phyloP scores from a whole-genome alignment of 805 yeast species.

The Myxozyma udenii region DNA sequence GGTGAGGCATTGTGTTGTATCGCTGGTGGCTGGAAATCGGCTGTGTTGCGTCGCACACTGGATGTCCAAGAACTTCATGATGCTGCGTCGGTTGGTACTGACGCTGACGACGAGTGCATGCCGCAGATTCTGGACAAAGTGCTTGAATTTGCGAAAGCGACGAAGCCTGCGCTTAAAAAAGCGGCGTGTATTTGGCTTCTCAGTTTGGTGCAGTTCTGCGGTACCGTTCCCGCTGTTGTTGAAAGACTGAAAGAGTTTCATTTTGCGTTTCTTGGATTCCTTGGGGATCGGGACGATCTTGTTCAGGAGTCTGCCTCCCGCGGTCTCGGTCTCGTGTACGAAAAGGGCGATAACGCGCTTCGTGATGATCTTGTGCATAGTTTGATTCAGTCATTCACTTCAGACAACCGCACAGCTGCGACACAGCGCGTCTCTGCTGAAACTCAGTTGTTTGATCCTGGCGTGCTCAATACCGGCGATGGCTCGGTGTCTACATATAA shows the following conservation, averaged over 20 bases:
- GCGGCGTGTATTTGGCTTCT: constrained; percentile 82
- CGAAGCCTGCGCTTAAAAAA: constrained; percentile 71
- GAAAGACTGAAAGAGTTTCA: constrained; percentile 61
- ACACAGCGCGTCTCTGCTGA: constrained; percentile 74
- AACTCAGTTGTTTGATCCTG: constrained; percentile 82
- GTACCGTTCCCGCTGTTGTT: constrained; percentile 44
- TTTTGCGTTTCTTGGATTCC: constrained; percentile 67
- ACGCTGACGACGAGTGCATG: constrained; percentile 30
- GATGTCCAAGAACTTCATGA: constrained; percentile 46
- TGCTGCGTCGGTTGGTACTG: not conserved
- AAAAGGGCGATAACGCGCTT: constrained; percentile 63
- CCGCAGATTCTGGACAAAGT: constrained; percentile 47
- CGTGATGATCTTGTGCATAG: constrained; percentile 72
- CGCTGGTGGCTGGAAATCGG: constrained; percentile 74
- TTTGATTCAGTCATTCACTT: constrained; percentile 73
- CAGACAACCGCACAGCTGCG: constrained; percentile 40
- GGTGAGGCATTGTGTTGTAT: constrained; percentile 80
- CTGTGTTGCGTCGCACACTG: constrained; percentile 48
- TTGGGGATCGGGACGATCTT: constrained; percentile 72
- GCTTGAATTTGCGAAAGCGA: constrained; percentile 52
- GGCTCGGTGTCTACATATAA: constrained; percentile 81
- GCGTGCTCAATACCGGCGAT: constrained; percentile 72
- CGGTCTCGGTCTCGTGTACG: constrained; percentile 80
- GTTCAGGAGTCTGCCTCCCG: constrained; percentile 91
- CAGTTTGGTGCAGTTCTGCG: constrained; percentile 72